Evolutionary conservation across 768 basidiomycete species (phyloP).

Genomic region (Cubamyces lactineus): DNA sequence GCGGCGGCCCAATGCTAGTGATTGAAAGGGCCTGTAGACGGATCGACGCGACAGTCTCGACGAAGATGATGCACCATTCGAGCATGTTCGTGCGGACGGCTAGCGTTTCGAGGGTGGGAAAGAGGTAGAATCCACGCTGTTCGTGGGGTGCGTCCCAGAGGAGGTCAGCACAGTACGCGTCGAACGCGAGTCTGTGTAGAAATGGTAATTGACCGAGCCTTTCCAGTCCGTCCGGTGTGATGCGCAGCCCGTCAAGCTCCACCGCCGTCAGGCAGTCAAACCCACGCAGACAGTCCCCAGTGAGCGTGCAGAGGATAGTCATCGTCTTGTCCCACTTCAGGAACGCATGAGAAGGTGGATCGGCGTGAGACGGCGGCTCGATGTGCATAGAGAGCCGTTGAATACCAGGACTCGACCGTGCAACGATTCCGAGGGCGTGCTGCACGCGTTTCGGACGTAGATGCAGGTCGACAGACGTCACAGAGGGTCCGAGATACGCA

Average conservation of each 20-base stretch:
- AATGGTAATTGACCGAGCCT: neutral
- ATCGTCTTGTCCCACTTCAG: neutral
- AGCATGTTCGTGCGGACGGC: neutral
- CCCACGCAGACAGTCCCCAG: neutral
- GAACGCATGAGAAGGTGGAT: neutral
- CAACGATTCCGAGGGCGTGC: neutral
- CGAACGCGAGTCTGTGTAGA: neutral
- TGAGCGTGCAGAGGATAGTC: neutral
- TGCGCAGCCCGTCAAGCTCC: neutral
- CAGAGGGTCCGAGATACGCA: neutral
- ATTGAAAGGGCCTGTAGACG: neutral
- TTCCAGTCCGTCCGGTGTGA: neutral
- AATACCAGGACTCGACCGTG: neutral
- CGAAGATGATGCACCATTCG: neutral
- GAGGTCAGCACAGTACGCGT: neutral
- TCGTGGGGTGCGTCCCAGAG: constrained; percentile 3
- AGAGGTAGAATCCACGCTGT: neutral
- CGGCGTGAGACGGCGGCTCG: neutral
- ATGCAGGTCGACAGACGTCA: neutral
- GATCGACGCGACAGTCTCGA: neutral
- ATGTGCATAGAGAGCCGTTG: neutral
- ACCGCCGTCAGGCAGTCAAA: neutral
- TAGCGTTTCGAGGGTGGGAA: neutral
- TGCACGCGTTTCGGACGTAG: neutral
- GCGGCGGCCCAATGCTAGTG: neutral